A percentile compares a stretch with the other conserved stretches of the same genome.
Evolutionary conservation across 2,329 filamentous ascomycete genomes (phyloP).

Genomic region (Alternaria sp.): DNA sequence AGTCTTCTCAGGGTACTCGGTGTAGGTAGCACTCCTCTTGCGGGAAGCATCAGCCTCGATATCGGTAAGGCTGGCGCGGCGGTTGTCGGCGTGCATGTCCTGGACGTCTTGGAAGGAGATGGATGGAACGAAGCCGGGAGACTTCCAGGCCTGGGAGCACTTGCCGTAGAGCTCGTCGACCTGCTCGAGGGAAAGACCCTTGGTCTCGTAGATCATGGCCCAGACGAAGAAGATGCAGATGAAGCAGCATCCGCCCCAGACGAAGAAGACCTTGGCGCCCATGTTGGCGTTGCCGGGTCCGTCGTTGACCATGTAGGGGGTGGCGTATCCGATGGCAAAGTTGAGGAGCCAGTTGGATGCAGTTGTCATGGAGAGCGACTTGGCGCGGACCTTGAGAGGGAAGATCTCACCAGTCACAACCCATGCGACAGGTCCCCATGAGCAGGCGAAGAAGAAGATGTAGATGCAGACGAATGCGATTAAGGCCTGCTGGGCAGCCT

Average conservation of each 20-base stretch:
- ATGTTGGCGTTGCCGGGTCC: slow-evolving; percentile 69
- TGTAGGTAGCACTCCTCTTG: slow-evolving; percentile 44
- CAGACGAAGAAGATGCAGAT: slow-evolving; percentile 71
- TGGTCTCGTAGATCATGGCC: slow-evolving; percentile 77
- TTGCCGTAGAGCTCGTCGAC: slow-evolving; percentile 81
- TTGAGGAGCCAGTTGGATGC: slow-evolving; percentile 63
- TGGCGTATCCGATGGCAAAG: slow-evolving; percentile 59
- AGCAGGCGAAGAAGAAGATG: slow-evolving; percentile 81
- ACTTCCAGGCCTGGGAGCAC: slow-evolving; percentile 74
- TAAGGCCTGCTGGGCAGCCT: slow-evolving; percentile 47
- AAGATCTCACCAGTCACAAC: slow-evolving; percentile 55
- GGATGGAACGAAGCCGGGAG: slow-evolving; percentile 67
- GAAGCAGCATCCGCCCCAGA: slow-evolving; percentile 62
- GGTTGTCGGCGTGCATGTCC: slow-evolving; percentile 30
- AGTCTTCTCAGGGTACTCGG: slow-evolving; percentile 29
- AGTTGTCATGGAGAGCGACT: slow-evolving; percentile 59
- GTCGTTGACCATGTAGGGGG: slow-evolving; percentile 73
- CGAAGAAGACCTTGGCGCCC: slow-evolving; percentile 61
- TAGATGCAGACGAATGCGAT: slow-evolving; percentile 66
- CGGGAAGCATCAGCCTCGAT: slow-evolving; percentile 38
- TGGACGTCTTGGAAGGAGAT: slow-evolving; percentile 48
- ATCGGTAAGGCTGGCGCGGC: slow-evolving; percentile 42
- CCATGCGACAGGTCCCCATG: slow-evolving; percentile 80
- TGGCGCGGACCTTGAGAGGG: slow-evolving; percentile 55
- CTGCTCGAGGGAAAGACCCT: slow-evolving; percentile 77